Evolutionary conservation across 2,329 filamentous ascomycete species (phyloP), one percentile per base, ranked within the genome.

Genomic region (Penicillium sp.): DNA sequence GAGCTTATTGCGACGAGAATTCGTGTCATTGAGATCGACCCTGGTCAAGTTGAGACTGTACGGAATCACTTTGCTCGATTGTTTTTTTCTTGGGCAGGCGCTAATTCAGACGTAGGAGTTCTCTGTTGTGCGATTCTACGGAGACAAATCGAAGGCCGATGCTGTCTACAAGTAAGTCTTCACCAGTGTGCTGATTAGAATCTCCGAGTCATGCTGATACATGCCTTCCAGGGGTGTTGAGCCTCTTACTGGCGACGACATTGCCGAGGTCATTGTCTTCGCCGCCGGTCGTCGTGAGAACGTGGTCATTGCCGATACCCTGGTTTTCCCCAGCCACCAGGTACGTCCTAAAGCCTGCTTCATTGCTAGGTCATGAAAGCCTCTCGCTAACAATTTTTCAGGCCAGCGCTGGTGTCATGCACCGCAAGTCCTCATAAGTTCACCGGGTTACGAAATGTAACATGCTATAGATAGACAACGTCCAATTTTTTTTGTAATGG

Each of bases 261-360:
- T 97, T 72, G 93, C 93, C 13, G 93, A 97, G 79, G 84, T 96
- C 33, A 83, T 97, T 37, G 93, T 97, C 7, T 97, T 97, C 73
- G 84, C 90, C 2, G 92, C 90, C 4, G 89, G 90, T 3, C 85
- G 93, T 70, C 86, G 89, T 68, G 92, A 97, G 80, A 97, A 97
- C 74, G 92, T 97, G 5, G 92, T 97, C 22, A 78, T 97, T 68
- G 93, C 93, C 22, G 93, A 97, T 78, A 90, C 91, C 6, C 79
- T 97, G 63, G 82, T 97, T 56, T 97, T 90, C 78, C 93, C 93
- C 5, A 95, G 89, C 71, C 93, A 97, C 74, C 93, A 97, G 85
- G 92, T 92, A 77, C 78, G 84, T 46, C 1, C n/a, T 10, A 13
- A 6, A 33, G 10, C 38, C 7, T 8, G 33, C 5, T n/a, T 37